Percentiles rank a stretch among this genome's conserved stretches.
phyloP scores from a whole-genome alignment of 208 protist genomes.

The Naegleria fowleri region DNA sequence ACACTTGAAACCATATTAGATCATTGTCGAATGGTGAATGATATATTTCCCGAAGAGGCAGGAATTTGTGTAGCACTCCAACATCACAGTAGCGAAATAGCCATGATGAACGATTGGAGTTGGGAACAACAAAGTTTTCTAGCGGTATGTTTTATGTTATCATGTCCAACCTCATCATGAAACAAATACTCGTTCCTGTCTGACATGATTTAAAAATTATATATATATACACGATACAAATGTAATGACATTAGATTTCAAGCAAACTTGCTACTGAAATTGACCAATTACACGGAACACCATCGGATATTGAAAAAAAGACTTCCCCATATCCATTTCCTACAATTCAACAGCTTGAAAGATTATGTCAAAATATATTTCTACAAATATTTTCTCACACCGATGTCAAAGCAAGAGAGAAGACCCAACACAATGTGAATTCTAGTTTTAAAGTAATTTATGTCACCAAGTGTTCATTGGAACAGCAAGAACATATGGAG shows the following conservation, averaged over 20 bases:
- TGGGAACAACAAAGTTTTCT: constrained; percentile 13
- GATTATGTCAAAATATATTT: background rate
- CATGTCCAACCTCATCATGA: no score
- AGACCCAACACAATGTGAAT: background rate
- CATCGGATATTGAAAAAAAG: background rate
- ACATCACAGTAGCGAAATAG: background rate
- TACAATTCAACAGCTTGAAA: background rate
- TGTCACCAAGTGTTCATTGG: background rate
- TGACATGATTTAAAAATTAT: no score
- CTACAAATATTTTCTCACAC: background rate
- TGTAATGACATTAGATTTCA: background rate
- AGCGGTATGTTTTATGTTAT: background rate
- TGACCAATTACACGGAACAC: background rate
- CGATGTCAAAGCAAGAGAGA: background rate
- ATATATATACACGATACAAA: background rate
- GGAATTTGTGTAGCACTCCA: background rate
- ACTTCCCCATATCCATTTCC: background rate
- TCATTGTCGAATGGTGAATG: constrained; percentile 24
- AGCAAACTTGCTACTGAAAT: background rate
- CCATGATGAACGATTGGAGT: background rate
- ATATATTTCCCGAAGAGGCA: constrained; percentile 12
- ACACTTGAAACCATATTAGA: constrained; percentile 6
- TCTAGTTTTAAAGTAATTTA: background rate
- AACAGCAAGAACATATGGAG: background rate
- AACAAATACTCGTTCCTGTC: no score